A percentile compares a stretch with the other conserved stretches of the same genome.
These are phyloP conservation scores for Colletotrichum australisinense DNA, from an alignment of 2,329 filamentous ascomycete species.

Conservation along the genomic window DNA sequence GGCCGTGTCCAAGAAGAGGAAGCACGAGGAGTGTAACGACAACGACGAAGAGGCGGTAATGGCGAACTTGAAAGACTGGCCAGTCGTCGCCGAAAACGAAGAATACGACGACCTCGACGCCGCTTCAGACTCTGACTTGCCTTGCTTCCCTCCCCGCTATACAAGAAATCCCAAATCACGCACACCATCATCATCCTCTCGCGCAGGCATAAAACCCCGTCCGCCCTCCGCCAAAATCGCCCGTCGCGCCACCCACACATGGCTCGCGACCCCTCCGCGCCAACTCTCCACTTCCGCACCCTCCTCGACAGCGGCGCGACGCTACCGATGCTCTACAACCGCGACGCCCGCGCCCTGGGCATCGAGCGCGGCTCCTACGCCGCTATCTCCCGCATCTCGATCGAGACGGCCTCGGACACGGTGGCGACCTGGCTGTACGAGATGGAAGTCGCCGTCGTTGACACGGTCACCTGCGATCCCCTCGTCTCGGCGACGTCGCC, in stretches of 20 bases:
- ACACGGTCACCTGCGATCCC: constrained; percentile 41
- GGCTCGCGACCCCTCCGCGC: constrained; percentile 37
- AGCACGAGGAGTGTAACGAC: background rate
- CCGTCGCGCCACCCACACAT: constrained; percentile 6
- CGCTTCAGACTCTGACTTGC: background rate
- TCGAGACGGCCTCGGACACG: constrained; percentile 38
- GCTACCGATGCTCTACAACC: constrained; percentile 48
- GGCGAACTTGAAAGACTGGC: background rate
- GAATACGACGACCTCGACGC: background rate
- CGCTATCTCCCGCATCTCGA: constrained; percentile 47
- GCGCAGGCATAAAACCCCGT: background rate
- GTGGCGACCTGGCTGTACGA: constrained; percentile 45
- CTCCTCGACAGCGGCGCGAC: constrained; percentile 58
- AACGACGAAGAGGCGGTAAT: background rate
- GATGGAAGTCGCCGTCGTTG: constrained; percentile 46
- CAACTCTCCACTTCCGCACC: constrained; percentile 45
- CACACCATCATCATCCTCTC: background rate
- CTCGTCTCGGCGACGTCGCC: constrained; percentile 38
- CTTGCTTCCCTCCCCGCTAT: background rate
- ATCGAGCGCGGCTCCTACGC: constrained; percentile 49
- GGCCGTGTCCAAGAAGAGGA: background rate
- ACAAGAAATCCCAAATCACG: too few species aligned
- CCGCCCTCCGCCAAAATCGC: background rate
- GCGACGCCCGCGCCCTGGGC: constrained; percentile 49
- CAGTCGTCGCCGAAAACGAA: background rate